phyloP scores from a whole-genome alignment of 331 rosid genomes.

The Quercus tomentella region DNA sequence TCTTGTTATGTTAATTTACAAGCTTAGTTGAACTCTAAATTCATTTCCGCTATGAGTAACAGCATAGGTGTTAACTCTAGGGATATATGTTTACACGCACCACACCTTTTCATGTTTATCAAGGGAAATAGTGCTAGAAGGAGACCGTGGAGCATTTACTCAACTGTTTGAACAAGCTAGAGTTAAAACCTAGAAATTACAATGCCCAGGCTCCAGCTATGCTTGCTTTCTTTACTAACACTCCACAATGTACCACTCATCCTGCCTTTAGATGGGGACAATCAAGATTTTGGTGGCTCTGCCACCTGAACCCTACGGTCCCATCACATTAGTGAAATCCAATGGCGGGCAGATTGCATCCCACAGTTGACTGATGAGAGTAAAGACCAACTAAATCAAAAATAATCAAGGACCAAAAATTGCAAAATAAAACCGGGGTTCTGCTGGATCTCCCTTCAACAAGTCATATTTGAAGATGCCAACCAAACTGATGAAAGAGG shows the following conservation, averaged over 20 bases:
- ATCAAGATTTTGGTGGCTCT: not conserved
- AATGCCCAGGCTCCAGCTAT: not conserved
- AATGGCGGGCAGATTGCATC: not conserved
- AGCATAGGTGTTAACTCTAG: no score
- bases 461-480: not conserved
- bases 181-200: not conserved
- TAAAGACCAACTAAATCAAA: not conserved
- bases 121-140: not conserved
- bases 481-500: not conserved
- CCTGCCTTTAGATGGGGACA: conserved; percentile 1
- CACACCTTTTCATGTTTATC: no score
- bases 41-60: no score
- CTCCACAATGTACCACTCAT: not conserved
- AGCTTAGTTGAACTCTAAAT: no score
- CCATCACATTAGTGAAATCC: not conserved
- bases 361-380: not conserved
- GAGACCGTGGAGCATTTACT: not conserved
- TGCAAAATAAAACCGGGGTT: not conserved
- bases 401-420: not conserved
- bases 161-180: not conserved
- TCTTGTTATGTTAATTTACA: no score
- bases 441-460: not conserved
- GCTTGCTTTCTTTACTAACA: not conserved
- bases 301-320: not conserved
- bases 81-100: no score